Percentiles rank a stretch among this genome's conserved stretches.
phyloP scores from a whole-genome alignment of 768 basidiomycete genomes.

The Leccinum uliginosum region DNA sequence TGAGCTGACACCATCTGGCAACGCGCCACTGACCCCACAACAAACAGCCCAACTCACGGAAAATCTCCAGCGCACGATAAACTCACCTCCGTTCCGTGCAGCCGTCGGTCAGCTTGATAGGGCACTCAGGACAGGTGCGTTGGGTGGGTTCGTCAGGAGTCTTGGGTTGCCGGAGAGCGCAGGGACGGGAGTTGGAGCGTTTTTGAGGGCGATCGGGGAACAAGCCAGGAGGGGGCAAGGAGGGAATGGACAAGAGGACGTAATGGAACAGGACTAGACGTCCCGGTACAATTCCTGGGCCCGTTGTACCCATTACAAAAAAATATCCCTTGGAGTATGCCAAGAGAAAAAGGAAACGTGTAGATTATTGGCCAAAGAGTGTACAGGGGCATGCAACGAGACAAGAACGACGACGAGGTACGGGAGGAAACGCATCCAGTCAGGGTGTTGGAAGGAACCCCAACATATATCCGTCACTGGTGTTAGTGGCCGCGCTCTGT shows the following conservation, averaged over 20 bases:
- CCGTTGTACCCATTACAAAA: neutral
- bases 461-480: neutral
- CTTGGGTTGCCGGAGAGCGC: constrained; percentile 85
- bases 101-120: constrained; percentile 80
- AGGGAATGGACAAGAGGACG: constrained; percentile 35
- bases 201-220: constrained; percentile 75
- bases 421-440: neutral
- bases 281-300: neutral
- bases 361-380: neutral
- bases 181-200: constrained; percentile 70
- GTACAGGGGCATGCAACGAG: neutral
- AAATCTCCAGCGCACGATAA: constrained; percentile 68
- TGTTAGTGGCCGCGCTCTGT: constrained; percentile 64
- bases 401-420: neutral
- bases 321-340: too few relatives aligned
- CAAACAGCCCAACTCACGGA: constrained; percentile 36
- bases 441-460: neutral
- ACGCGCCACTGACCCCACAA: constrained; percentile 21
- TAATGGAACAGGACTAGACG: constrained; percentile 76
- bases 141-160: constrained; percentile 69
- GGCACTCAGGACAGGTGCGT: constrained; percentile 75
- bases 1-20: constrained; percentile 72
- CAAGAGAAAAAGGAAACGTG: neutral
- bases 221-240: constrained; percentile 50
- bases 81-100: constrained; percentile 78